These are phyloP conservation scores for Fusarium palustre DNA, from an alignment of 2,329 filamentous ascomycete genomes.

Conservation along the genomic window DNA sequence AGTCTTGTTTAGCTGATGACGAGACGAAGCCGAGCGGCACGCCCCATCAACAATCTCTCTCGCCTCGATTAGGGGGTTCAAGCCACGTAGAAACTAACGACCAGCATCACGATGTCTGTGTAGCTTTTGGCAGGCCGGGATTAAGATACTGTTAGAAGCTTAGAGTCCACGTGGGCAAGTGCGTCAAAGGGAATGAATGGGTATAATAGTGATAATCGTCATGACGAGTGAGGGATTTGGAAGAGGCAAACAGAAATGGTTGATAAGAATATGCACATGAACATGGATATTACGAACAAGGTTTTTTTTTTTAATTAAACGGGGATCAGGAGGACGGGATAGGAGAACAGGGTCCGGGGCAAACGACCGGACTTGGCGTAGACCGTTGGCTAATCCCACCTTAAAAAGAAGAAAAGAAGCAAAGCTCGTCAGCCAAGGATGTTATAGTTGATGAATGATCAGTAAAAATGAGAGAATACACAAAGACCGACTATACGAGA, in stretches of 20 bases:
- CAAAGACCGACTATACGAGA: conserved; percentile 24
- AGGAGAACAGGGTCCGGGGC: conserved; percentile 23
- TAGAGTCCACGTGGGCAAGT: conserved; percentile 26
- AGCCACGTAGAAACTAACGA: conserved; percentile 12
- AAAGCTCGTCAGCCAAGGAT: conserved; percentile 5
- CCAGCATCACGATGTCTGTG: conserved; percentile 14
- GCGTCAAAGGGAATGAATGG: conserved; percentile 1
- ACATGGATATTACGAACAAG: conserved; percentile 6
- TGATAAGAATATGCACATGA: conserved; percentile 7
- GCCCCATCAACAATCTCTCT: conserved; percentile 6
- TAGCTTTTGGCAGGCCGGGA: conserved; percentile 36
- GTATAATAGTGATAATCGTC: not conserved
- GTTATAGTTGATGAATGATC: not conserved
- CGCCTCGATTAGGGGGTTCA: not conserved
- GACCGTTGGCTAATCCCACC: conserved; percentile 6
- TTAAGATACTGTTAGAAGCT: not conserved
- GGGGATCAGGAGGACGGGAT: conserved; percentile 38
- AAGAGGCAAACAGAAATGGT: not conserved
- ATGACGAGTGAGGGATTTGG: not conserved
- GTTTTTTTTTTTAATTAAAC: conserved; percentile 33
- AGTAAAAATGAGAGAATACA: not conserved
- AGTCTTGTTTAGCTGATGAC: conserved; percentile 13
- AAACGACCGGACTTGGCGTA: not conserved
- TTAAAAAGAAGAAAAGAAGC: conserved; percentile 6
- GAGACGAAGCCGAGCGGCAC: conserved; percentile 20